Evolutionary conservation across 495 filamentous ascomycete species (phyloP).

Genomic region (Hyaloscypha hepaticicola): DNA sequence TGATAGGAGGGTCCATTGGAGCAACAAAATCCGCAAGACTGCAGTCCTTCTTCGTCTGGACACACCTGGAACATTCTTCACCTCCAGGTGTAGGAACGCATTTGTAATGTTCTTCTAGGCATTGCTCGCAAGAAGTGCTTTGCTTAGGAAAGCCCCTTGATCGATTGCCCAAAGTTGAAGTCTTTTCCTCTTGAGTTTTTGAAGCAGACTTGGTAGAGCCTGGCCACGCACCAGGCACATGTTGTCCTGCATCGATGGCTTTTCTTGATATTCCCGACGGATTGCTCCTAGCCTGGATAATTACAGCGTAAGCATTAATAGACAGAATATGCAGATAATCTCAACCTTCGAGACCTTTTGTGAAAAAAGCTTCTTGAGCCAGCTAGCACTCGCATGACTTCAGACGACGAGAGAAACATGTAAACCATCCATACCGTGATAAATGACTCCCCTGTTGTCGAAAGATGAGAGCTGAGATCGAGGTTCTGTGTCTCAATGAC

Average conservation of each 20-base stretch:
- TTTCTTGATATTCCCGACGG: background rate
- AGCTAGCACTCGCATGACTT: too few species aligned
- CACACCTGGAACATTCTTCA: background rate
- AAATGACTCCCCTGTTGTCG: background rate
- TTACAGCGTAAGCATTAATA: too few species aligned
- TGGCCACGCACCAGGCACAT: slow-evolving; percentile 5
- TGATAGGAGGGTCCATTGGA: background rate
- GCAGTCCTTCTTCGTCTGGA: background rate
- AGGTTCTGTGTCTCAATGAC: background rate
- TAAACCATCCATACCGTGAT: background rate
- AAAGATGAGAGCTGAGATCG: background rate
- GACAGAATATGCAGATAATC: too few species aligned
- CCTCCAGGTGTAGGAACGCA: background rate
- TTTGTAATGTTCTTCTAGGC: slow-evolving; percentile 3
- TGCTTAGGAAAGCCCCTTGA: background rate
- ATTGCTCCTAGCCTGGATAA: background rate
- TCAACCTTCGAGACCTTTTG: too few species aligned
- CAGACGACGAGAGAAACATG: too few species aligned
- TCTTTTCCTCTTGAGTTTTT: background rate
- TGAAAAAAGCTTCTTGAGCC: too few species aligned
- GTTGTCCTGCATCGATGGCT: background rate
- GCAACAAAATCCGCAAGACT: background rate
- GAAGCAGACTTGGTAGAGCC: background rate
- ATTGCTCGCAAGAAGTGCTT: background rate
- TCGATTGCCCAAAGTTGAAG: background rate